Conservation (phyloP, 75 land plant species). For the Picea glauca region DNA sequence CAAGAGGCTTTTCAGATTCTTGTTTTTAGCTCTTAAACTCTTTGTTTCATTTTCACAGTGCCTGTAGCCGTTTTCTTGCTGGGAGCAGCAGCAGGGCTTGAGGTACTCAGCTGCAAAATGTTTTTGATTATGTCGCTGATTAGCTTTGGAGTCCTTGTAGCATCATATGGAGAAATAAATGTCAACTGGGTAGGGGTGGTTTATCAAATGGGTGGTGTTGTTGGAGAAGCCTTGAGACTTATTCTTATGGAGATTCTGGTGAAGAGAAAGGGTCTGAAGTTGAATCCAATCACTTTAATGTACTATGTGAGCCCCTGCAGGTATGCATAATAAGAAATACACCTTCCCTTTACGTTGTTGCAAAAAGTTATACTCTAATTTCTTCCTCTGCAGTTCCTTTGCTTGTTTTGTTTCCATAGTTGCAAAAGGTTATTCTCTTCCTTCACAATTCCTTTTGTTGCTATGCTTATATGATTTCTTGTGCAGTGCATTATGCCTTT, state of each 20-base stretch:
- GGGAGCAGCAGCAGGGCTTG: slow-evolving; percentile 85
- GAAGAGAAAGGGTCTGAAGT: slow-evolving; percentile 80
- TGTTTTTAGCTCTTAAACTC: neutral
- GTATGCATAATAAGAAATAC: slow-evolving; percentile 21
- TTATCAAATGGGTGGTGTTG: slow-evolving; percentile 96
- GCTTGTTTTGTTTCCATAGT: neutral
- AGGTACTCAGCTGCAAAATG: slow-evolving; percentile 74
- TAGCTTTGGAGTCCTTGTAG: slow-evolving; percentile 89
- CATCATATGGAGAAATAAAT: slow-evolving; percentile 96
- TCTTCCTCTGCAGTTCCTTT: neutral
- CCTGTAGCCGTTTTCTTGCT: slow-evolving; percentile 97
- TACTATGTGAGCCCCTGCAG: slow-evolving; percentile 99
- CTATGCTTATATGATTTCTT: slow-evolving; percentile 1
- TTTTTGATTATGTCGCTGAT: slow-evolving; percentile 86
- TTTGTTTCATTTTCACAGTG: slow-evolving; percentile 54
- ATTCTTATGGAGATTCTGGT: slow-evolving; percentile 94
- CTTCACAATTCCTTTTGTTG: neutral
- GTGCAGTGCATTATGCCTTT: slow-evolving; percentile 89
- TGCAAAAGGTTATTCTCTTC: neutral
- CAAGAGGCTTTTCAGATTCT: slow-evolving; percentile 6
- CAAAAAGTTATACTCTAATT: neutral
- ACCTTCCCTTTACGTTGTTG: neutral
- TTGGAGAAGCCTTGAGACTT: slow-evolving; percentile 91
- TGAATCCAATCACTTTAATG: slow-evolving; percentile 87
- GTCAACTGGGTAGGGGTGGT: slow-evolving; percentile 92